Evolutionary conservation across 2,329 filamentous ascomycete genomes (phyloP), one percentile per base, ranked within the genome.

Genomic region (Colletotrichum limetticola): DNA sequence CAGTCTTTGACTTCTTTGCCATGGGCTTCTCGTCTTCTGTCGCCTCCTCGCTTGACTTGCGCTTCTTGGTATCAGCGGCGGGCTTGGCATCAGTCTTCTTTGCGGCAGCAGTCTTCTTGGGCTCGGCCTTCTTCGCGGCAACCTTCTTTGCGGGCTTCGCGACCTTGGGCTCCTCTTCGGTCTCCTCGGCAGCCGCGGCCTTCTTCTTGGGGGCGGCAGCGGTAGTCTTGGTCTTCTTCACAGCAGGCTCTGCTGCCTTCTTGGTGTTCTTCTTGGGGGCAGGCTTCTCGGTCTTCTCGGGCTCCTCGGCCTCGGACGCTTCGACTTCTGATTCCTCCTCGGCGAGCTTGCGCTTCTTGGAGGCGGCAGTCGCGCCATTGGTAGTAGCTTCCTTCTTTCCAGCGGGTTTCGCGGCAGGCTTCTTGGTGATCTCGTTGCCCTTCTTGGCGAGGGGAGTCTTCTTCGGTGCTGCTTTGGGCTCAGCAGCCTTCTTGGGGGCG

Each of bases 151-250:
- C 35, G 89, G 90, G 68, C 88, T 75, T 75, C 62, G 78, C 78
- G 22, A 75, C 37, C 74, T 76, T 69, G 59, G 73, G 73, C 66
- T 79, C 74, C 16, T 74, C 71, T 26, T 75, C 59, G 19, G 66
- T 66, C 65, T 74, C 78, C 60, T 74, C 78, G 88, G 85, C 35
- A 89, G 89, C 69, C 91, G 84, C 19, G 89, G 89, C 73, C 89
- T 74, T 74, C 70, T 46, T 76, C 66, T 55, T 76, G 12, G 64
- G 61, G 28, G 74, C 60, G 26, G 70, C 68, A 46, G 74, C 71
- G 11, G 46, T 24, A 12, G 72, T 56, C 59, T 74, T 74, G 28
- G 68, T 72, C 57, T 72, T 66, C 63, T 75, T 76, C 32, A 24
- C 46, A 22, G 19, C 46, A n/a, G 65, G 69, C 69, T 77, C 77